Base-by-base conservation (phyloP, 108 stramenopile species). In the Pseudonitzschia delicatissima region DNA sequence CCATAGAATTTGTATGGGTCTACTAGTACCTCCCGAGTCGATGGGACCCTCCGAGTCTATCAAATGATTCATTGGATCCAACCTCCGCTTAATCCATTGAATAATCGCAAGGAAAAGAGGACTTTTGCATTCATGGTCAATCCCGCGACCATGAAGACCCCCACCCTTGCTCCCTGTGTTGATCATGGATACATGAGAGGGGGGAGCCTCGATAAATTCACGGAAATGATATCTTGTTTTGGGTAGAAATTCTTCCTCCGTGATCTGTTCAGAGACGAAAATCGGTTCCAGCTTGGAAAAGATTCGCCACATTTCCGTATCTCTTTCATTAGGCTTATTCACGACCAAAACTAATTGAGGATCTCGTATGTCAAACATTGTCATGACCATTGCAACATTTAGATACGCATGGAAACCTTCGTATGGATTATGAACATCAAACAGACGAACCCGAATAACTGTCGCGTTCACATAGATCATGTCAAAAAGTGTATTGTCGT, bases 301-400 rank as follows among this genome's bases (percentile, higher is more conserved):
- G 13, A 53, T 1, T 9, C 29, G 26, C 52, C 52, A 53, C 21
- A 28, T 23, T 8, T 53, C 52, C 29, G 26, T 9, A 11, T 7
- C 7, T 28, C 13, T 5, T 13, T n/a, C 48, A 20, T 9, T 49
- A 15, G n/a, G n/a, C 0, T 31, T 28, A 23, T 26, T 28, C 13
- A 4, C 5, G 0, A 53, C 5, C 12, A 53, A 11, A 13, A 53
- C 8, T 6, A 53, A 23, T 23, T 53, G 52, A 13, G 52, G 52
- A 23, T 53, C 27, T 7, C 8, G 21, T 8, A 53, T 53, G 11
- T 28, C 52, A 1, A 53, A 53, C 48, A 53, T 53, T 7, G 27
- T 25, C 52, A 53, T 53, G 28, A 53, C 29, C 52, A 53, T 25
- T 1, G 52, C 52, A 21, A 53, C 26, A 28, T 53, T 53, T n/a